Conservation (phyloP, 148 eudicot species). For the Cornus florida region DNA sequence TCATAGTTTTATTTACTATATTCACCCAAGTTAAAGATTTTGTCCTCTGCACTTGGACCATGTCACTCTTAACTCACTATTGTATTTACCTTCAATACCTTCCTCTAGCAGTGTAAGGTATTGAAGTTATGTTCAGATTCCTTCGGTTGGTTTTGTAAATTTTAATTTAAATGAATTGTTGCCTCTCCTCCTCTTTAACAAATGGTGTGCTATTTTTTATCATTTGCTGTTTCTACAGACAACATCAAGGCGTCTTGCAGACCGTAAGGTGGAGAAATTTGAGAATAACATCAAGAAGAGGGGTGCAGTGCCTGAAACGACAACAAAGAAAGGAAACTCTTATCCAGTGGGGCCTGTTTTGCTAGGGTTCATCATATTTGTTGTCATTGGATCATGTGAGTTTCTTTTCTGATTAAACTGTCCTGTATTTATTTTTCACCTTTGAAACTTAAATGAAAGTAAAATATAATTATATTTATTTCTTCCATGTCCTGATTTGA, state of each 20-base stretch:
- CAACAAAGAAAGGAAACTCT: slow-evolving; percentile 50
- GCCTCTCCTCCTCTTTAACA: background rate
- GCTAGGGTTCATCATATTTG: slow-evolving; percentile 65
- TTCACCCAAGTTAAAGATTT: background rate
- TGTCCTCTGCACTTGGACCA: background rate
- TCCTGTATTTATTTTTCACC: background rate
- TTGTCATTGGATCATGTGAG: slow-evolving; percentile 69
- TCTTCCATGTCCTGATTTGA: background rate
- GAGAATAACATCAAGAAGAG: slow-evolving; percentile 61
- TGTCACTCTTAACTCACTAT: background rate
- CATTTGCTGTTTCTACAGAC: slow-evolving; percentile 32
- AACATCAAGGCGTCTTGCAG: slow-evolving; percentile 63
- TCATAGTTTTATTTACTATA: background rate
- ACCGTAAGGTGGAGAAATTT: slow-evolving; percentile 55
- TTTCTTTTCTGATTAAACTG: background rate
- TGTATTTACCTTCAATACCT: background rate
- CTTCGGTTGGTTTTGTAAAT: background rate
- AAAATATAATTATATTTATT: no score
- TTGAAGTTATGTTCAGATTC: background rate
- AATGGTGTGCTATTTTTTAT: background rate
- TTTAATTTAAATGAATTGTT: background rate
- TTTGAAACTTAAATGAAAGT: background rate
- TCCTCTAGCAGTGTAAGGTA: background rate
- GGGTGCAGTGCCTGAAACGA: slow-evolving; percentile 43
- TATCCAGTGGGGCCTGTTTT: slow-evolving; percentile 62